Evolutionary conservation across 371 early-diverging fungal genomes (phyloP).

Genomic region (Mortierella sp.): DNA sequence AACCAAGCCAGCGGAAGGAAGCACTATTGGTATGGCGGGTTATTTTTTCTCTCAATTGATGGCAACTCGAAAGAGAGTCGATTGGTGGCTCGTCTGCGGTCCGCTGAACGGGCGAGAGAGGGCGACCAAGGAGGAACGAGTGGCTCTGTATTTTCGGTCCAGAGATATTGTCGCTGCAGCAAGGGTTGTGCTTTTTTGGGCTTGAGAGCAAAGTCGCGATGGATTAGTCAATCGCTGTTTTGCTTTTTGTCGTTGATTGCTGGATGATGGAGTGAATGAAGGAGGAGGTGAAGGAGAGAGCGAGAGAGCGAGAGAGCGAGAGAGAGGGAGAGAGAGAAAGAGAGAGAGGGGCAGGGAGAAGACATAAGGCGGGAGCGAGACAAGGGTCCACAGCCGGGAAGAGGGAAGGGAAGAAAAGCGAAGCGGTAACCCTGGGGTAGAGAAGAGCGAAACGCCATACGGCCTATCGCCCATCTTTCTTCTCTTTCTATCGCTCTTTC

Average conservation of each 20-base stretch:
- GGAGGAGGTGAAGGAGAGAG: not conserved
- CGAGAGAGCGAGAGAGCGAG: not conserved
- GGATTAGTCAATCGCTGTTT: not conserved
- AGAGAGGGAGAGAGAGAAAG: not conserved
- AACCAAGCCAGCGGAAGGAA: not conserved
- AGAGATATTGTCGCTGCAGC: not conserved
- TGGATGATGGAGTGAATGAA: too few species aligned
- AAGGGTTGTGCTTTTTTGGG: not conserved
- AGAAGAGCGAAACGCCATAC: slow-evolving; percentile 5
- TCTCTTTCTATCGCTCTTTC: not conserved
- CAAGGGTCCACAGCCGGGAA: not conserved
- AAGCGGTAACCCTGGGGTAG: too few species aligned
- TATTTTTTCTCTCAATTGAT: too few species aligned
- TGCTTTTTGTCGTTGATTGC: too few species aligned
- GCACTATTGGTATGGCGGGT: too few species aligned
- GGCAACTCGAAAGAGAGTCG: not conserved
- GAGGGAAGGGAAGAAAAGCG: not conserved
- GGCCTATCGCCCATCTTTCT: not conserved
- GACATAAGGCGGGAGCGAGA: not conserved
- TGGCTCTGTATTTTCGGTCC: not conserved
- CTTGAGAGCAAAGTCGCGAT: not conserved
- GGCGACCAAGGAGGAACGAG: too few species aligned
- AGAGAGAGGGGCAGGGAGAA: not conserved
- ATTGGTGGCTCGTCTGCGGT: not conserved
- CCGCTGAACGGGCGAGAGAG: not conserved